Evolutionary conservation across 1,284 basidiomycete species (phyloP).

Genomic region (Phaffia rhodozyma): DNA sequence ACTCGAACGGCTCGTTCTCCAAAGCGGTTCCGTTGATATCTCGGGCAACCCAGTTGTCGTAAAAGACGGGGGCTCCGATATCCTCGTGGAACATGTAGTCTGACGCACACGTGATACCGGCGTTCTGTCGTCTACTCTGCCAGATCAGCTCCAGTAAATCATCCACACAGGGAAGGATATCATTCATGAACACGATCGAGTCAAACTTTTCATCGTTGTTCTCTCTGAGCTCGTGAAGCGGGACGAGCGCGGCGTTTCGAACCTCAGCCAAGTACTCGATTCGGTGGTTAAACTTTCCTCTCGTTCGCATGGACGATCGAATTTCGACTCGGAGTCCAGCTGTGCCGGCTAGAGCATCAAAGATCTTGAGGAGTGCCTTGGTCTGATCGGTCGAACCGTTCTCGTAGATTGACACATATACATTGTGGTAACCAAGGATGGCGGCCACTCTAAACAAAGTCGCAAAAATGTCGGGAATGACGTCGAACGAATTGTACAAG

Average conservation of each 20-base stretch:
- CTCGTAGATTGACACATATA: conserved; percentile 94
- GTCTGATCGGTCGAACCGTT: conserved; percentile 94
- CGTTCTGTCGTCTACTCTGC: conserved; percentile 81
- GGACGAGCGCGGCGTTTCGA: conserved; percentile 84
- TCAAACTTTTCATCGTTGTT: conserved; percentile 83
- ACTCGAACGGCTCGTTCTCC: conserved; percentile 89
- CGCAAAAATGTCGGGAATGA: conserved; percentile 88
- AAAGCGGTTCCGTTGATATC: conserved; percentile 94
- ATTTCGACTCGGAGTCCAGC: conserved; percentile 85
- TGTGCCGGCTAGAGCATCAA: conserved; percentile 73
- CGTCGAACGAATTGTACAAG: conserved; percentile 92
- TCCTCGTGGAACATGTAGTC: conserved; percentile 98
- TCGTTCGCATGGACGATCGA: conserved; percentile 72
- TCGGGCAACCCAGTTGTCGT: conserved; percentile 65
- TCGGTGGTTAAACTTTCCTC: conserved; percentile 93
- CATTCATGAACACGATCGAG: conserved; percentile 95
- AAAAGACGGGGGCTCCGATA: conserved; percentile 42
- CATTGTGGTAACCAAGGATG: conserved; percentile 86
- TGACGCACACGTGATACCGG: conserved; percentile 88
- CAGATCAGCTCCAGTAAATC: conserved; percentile 90
- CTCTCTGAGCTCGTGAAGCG: conserved; percentile 80
- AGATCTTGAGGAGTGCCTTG: conserved; percentile 81
- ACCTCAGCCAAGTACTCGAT: conserved; percentile 97
- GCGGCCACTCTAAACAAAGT: conserved; percentile 85
- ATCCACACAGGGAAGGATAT: conserved; percentile 87